These are phyloP conservation scores for Zopfochytrium polystomum DNA, from an alignment of 371 early-diverging fungal genomes.

Conservation along the genomic window DNA sequence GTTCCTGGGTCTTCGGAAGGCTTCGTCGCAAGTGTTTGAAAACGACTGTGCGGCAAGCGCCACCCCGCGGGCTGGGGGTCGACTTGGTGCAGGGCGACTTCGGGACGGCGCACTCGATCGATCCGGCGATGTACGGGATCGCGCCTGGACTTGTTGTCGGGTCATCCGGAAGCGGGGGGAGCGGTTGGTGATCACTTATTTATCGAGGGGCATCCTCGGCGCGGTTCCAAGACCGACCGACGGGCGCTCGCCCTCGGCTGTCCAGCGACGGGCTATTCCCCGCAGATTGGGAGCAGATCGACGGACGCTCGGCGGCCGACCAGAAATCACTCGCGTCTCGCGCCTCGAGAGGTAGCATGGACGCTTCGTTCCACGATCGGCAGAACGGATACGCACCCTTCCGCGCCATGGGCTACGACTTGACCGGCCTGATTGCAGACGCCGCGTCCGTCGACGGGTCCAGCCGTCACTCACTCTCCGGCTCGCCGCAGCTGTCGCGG, in stretches of 20 bases:
- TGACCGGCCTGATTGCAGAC: not conserved
- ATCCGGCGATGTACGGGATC: not conserved
- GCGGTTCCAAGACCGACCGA: not conserved
- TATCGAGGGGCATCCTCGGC: not conserved
- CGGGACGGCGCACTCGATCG: not conserved
- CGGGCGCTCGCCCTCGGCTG: not conserved
- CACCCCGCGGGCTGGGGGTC: not conserved
- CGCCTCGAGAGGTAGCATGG: not conserved
- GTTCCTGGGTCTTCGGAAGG: not conserved
- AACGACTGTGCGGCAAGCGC: too few species aligned
- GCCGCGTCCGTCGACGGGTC: not conserved
- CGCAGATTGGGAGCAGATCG: not conserved
- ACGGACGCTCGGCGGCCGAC: not conserved
- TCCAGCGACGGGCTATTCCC: not conserved
- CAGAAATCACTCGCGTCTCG: not conserved
- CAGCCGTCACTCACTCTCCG: not conserved
- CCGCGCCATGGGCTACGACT: not conserved
- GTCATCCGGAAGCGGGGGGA: not conserved
- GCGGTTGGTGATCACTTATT: not conserved
- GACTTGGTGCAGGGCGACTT: not conserved
- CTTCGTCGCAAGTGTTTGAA: not conserved
- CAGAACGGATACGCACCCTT: not conserved
- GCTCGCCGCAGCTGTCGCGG: not conserved
- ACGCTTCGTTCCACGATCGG: not conserved
- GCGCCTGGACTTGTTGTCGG: not conserved